Base-by-base conservation (phyloP, 2,329 filamentous ascomycete genomes). In the Polychaeton citri region DNA sequence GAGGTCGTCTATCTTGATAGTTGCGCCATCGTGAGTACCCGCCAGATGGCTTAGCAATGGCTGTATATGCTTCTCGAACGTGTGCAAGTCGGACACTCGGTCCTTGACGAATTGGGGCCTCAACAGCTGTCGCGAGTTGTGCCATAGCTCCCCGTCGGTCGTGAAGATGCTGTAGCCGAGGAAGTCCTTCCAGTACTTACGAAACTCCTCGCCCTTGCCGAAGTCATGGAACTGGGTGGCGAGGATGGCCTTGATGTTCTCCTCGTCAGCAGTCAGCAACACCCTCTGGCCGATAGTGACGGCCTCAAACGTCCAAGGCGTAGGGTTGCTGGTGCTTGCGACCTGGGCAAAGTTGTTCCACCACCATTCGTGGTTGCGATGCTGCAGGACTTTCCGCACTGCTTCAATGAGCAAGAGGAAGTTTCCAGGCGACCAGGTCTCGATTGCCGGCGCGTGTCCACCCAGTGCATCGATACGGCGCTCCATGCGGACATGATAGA, bases 221-320 rank as follows among this genome's bases (percentile, higher is more conserved):
- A 78, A 95, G 52, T 93, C 82, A 28, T 62, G 61, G 52, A 95
- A 95, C 52, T 94, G 84, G 1, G 79, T 81, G 0, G 86, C 82
- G n/a, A 95, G 66, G 16, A 95, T 70, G 5, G 87, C 83, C 58
- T 94, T 93, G 63, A 93, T 81, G 53, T 94, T 94, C 51, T 92
- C 84, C 1, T 81, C 81, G 46, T 94, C 85, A 4, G 73, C 72
- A 0, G 87, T 94, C 51, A 90, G 69, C 40, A 92, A 57, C 16
- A 79, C 57, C n/a, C 81, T 73, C 33, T 62, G 55, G 33, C 70
- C 68, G 2, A 74, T 49, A 5, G 75, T 48, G 2, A 65, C 65
- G 8, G 62, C 55, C 58, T 88, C 81, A 26, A 69, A 60, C 0
- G 81, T 87, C 46, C 66, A 76, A 20, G 59, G 51, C 4, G 55